A percentile compares a stretch with the other conserved stretches of the same genome.
Conservation (phyloP, 305 asterid species). For the Caryopteris hybrid region DNA sequence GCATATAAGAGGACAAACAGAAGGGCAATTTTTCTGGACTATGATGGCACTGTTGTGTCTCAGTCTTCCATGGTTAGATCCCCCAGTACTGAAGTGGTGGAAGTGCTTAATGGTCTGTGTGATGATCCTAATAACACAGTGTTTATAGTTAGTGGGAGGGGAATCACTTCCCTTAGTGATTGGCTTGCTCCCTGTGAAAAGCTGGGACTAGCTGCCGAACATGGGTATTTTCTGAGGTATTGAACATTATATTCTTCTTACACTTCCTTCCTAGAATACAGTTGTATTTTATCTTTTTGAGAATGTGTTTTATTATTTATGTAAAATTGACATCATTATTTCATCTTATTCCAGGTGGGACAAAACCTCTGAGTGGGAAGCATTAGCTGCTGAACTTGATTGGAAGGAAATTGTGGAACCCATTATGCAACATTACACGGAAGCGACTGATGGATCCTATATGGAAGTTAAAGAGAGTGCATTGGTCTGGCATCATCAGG, state of each 20-base stretch:
- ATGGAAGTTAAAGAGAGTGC: conserved; percentile 83
- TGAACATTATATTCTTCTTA: background rate
- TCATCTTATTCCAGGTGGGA: conserved; percentile 45
- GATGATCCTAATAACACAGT: conserved; percentile 69
- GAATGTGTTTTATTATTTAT: background rate
- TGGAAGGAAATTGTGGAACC: conserved; percentile 85
- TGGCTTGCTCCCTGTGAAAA: conserved; percentile 77
- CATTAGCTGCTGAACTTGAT: conserved; percentile 61
- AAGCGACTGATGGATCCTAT: conserved; percentile 80
- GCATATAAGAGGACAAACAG: conserved; percentile 57
- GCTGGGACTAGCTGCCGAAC: conserved; percentile 81
- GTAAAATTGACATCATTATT: too few species aligned
- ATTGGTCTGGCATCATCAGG: conserved; percentile 84
- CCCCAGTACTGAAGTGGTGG: conserved; percentile 62
- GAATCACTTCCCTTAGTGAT: conserved; percentile 50
- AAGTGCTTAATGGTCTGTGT: conserved; percentile 48
- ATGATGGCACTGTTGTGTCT: conserved; percentile 84
- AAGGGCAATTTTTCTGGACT: conserved; percentile 83
- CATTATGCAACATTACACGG: conserved; percentile 70
- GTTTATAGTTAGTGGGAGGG: conserved; percentile 84
- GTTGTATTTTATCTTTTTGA: background rate
- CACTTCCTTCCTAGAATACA: too few species aligned
- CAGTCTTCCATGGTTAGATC: conserved; percentile 54
- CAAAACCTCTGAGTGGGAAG: conserved; percentile 55
- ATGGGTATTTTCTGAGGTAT: conserved; percentile 79